Evolutionary conservation across 768 basidiomycete species (phyloP).

Genomic region (Russula foetens): DNA sequence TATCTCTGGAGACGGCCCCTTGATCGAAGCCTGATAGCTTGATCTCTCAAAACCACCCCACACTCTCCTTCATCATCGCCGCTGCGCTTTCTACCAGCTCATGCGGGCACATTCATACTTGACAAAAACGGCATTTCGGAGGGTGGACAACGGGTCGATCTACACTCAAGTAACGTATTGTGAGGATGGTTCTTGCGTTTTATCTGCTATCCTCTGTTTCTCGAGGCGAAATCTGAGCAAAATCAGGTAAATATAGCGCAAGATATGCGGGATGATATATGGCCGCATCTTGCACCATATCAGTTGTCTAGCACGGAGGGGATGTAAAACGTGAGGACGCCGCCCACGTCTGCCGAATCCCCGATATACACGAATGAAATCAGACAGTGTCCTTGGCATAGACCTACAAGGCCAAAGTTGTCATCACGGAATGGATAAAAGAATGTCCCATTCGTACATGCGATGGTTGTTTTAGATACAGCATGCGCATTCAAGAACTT

Average conservation of each 20-base stretch:
- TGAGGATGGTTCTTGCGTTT: neutral
- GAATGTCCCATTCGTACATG: slow-evolving; percentile 45
- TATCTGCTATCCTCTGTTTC: no score
- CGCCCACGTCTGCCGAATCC: slow-evolving; percentile 67
- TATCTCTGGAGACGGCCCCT: no score
- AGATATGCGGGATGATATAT: neutral
- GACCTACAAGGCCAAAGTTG: slow-evolving; percentile 36
- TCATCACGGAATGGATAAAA: neutral
- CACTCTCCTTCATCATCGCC: no score
- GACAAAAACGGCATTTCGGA: no score
- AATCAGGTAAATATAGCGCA: neutral
- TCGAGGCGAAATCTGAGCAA: no score
- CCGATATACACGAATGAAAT: slow-evolving; percentile 90
- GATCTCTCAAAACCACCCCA: no score
- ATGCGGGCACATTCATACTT: no score
- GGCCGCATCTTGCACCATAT: neutral
- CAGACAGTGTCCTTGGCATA: slow-evolving; percentile 76
- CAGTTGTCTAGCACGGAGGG: slow-evolving; percentile 64
- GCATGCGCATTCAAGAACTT: slow-evolving; percentile 77
- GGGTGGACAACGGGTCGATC: no score
- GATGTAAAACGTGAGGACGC: slow-evolving; percentile 83
- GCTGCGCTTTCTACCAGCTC: no score
- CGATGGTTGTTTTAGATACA: slow-evolving; percentile 78
- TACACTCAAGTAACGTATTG: no score
- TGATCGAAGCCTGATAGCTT: no score